These are phyloP conservation scores for Fomitiporia mediterranea DNA, from an alignment of 1,284 basidiomycete species.

Conservation along the genomic window DNA sequence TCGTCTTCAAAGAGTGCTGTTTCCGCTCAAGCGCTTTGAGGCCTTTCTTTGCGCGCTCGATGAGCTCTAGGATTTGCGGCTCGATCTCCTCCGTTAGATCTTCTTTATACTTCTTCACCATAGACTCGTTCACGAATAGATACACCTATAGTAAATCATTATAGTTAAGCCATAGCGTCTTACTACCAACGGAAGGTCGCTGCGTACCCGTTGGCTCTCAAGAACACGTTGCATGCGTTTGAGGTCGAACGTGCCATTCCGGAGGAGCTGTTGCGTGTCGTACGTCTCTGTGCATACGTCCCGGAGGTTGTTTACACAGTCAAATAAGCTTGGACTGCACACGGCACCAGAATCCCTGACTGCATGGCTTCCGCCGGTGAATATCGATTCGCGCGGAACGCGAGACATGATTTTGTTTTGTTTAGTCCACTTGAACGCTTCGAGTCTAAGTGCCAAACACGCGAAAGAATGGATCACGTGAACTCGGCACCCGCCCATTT, in stretches of 20 bases:
- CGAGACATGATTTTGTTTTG: constrained; percentile 14
- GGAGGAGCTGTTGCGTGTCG: constrained; percentile 62
- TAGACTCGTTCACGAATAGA: constrained; percentile 62
- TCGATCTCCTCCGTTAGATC: constrained; percentile 73
- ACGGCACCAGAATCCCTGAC: constrained; percentile 55
- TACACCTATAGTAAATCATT: constrained; percentile 47
- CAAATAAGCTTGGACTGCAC: constrained; percentile 63
- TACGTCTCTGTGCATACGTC: constrained; percentile 73
- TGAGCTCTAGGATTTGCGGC: constrained; percentile 68
- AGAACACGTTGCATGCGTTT: constrained; percentile 63
- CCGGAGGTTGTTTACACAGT: constrained; percentile 69
- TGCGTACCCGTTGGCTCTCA: constrained; percentile 54
- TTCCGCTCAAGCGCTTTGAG: constrained; percentile 54
- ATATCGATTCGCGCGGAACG: constrained; percentile 18
- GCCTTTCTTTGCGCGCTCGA: constrained; percentile 65
- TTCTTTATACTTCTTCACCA: constrained; percentile 62
- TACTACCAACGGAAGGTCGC: constrained; percentile 8
- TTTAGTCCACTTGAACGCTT: not conserved
- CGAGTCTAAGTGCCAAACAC: not conserved
- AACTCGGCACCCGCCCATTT: not conserved
- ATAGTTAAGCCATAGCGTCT: not conserved
- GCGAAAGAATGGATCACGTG: constrained; percentile 1
- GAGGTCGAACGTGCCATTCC: constrained; percentile 64
- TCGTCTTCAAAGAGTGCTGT: constrained; percentile 52
- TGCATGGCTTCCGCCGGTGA: constrained; percentile 14